Conservation (phyloP, 176 grass and related monocot genomes). For the Carex littledalei region DNA sequence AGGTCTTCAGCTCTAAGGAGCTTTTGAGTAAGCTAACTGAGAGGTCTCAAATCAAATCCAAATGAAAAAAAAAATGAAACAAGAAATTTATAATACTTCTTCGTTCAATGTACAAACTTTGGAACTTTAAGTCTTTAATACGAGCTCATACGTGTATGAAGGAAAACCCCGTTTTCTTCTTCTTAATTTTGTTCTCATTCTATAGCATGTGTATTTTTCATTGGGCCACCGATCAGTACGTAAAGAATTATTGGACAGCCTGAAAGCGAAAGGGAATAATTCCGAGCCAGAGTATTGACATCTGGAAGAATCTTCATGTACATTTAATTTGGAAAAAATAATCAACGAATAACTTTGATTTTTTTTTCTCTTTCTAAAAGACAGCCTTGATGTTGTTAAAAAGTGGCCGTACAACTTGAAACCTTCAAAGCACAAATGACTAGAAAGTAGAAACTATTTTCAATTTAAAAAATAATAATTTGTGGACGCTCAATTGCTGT, state of each 20-base stretch:
- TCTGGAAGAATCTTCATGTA: conserved; percentile 18
- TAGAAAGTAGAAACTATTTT: neutral
- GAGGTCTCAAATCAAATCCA: no score
- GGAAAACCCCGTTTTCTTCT: neutral
- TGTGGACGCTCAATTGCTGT: neutral
- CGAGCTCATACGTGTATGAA: neutral
- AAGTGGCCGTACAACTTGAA: neutral
- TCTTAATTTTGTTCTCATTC: neutral
- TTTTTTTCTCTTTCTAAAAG: neutral
- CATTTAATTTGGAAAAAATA: neutral
- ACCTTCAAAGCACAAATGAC: neutral
- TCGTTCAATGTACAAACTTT: neutral
- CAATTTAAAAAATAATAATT: neutral
- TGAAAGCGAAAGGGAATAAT: conserved; percentile 18
- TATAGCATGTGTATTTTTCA: neutral
- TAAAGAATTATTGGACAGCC: conserved; percentile 2
- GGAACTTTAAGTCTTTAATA: neutral
- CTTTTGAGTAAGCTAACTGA: no score
- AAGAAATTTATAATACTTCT: no score
- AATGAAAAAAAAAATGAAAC: no score
- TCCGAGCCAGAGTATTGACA: neutral
- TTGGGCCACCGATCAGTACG: neutral
- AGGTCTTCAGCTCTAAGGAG: no score
- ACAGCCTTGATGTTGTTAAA: neutral
- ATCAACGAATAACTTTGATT: neutral